Base-by-base conservation (phyloP, 345 rosid species). In the Salix purpurea region DNA sequence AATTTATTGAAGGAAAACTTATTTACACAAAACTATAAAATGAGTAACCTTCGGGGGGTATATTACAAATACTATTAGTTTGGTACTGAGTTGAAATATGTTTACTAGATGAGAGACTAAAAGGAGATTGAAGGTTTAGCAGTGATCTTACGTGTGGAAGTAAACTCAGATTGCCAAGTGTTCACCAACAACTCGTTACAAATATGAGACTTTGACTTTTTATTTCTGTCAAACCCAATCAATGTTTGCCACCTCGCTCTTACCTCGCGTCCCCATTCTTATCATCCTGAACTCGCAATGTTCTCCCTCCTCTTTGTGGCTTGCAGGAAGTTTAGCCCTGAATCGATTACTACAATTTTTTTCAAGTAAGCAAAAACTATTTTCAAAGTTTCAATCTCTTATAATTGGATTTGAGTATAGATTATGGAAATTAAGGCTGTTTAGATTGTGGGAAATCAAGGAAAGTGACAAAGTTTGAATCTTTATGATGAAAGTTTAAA, bases 211-310 rank as follows among this genome's bases (percentile, higher is more conserved):
- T 3, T 28, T 42, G 68, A 44, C 56, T 28, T 73, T 15, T 9
- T 6, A 4, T 37, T 68, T 23, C 5, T 36, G 42, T 21, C 71
- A 2, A 7, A 1, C 21, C 76, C 69, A 73, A 62, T 62, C 15
- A 2, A 3, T 8, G 8, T 10, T 18, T 11, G 69, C 76, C 76
- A 73, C 18, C 69, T 73, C 44, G 64, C 21, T n/a, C 7, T 16
- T 5, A 12, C 58, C 26, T 42, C 39, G 76, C 76, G 76, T 62
- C 76, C 60, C 76, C 69, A 73, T 64, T 42, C 28, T 73, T 73
- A 64, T 73, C 64, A 73, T 54, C 76, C 76, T 73, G 76, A 73
- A 62, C 69, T 62, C 69, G 76, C 76, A 26, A 40, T 12, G 16
- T 13, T 64, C 28, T 10, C 60, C 42, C 39, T 16, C 23, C 14